A percentile compares a stretch with the other conserved stretches of the same genome.
Evolutionary conservation across 345 rosid species (phyloP).

Genomic region (Sisymbrium altissimum): DNA sequence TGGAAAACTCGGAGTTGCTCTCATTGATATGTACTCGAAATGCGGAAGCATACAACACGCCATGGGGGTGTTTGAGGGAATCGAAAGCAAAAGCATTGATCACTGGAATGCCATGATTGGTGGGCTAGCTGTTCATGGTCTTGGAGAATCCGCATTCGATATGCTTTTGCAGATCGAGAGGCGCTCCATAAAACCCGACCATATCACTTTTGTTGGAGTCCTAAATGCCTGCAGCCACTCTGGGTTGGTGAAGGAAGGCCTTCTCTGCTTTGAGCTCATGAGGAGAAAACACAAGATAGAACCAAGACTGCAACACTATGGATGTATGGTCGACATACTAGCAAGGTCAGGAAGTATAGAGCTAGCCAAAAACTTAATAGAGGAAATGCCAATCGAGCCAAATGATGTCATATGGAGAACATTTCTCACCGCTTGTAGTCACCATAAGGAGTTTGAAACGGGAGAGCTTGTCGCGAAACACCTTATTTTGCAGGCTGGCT

Average conservation of each 20-base stretch:
- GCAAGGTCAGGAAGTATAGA: slow-evolving; percentile 48
- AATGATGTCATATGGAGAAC: slow-evolving; percentile 52
- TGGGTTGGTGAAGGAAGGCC: slow-evolving; percentile 56
- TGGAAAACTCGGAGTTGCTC: slow-evolving; percentile 54
- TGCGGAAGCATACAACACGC: slow-evolving; percentile 55
- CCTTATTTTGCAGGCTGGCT: slow-evolving; percentile 37
- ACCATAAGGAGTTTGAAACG: slow-evolving; percentile 42
- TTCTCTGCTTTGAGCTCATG: slow-evolving; percentile 53
- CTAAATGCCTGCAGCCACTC: slow-evolving; percentile 65
- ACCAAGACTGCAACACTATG: slow-evolving; percentile 60
- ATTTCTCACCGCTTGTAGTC: slow-evolving; percentile 51
- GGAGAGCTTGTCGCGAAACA: slow-evolving; percentile 46
- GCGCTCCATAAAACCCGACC: slow-evolving; percentile 41
- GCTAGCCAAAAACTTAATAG: slow-evolving; percentile 45
- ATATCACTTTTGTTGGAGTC: slow-evolving; percentile 51
- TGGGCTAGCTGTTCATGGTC: slow-evolving; percentile 56
- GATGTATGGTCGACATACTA: slow-evolving; percentile 53
- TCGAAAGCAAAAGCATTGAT: slow-evolving; percentile 41
- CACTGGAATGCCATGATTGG: slow-evolving; percentile 65
- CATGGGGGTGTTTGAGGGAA: slow-evolving; percentile 37
- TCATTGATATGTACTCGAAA: slow-evolving; percentile 55
- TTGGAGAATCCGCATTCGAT: slow-evolving; percentile 44
- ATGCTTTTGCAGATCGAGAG: slow-evolving; percentile 42
- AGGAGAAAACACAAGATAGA: slow-evolving; percentile 39
- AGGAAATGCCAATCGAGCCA: slow-evolving; percentile 41